Percentiles rank a stretch among this genome's conserved stretches.
phyloP scores from a whole-genome alignment of 1,284 basidiomycete species.

The Gymnopus androsaceus region DNA sequence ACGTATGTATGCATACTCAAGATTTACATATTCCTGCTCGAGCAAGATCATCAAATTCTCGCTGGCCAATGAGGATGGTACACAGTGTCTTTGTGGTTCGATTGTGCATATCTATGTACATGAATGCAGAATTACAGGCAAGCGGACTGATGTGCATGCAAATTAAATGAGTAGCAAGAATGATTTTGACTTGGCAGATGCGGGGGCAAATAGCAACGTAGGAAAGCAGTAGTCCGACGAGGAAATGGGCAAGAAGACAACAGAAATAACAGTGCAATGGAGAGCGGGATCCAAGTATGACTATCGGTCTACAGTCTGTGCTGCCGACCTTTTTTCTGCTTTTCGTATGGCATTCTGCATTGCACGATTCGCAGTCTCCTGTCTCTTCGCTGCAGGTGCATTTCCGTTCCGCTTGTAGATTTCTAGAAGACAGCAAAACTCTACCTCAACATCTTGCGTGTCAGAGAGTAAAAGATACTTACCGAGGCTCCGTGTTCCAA shows the following conservation, averaged over 20 bases:
- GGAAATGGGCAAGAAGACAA: neutral
- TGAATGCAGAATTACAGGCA: no score
- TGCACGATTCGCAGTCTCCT: slow-evolving; percentile 8
- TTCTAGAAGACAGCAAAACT: neutral
- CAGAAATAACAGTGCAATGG: neutral
- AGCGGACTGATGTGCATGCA: no score
- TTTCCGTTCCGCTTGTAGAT: slow-evolving; percentile 10
- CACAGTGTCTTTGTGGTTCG: no score
- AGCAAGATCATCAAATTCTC: no score
- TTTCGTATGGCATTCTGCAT: neutral
- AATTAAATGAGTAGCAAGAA: no score
- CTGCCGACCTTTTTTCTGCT: neutral
- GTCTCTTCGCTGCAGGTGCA: slow-evolving; percentile 1
- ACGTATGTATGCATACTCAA: no score
- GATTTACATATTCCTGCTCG: no score
- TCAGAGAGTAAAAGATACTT: slow-evolving; percentile 24
- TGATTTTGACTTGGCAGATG: no score
- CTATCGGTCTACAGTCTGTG: no score
- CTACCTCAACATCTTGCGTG: neutral
- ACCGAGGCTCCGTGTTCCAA: slow-evolving; percentile 70
- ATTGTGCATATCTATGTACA: neutral
- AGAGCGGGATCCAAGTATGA: no score
- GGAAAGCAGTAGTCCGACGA: neutral
- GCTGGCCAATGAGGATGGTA: no score
- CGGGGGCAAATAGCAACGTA: neutral